These are phyloP conservation scores for Vitis rupestris DNA, from an alignment of 164 flowering plant genomes.

Conservation along the genomic window DNA sequence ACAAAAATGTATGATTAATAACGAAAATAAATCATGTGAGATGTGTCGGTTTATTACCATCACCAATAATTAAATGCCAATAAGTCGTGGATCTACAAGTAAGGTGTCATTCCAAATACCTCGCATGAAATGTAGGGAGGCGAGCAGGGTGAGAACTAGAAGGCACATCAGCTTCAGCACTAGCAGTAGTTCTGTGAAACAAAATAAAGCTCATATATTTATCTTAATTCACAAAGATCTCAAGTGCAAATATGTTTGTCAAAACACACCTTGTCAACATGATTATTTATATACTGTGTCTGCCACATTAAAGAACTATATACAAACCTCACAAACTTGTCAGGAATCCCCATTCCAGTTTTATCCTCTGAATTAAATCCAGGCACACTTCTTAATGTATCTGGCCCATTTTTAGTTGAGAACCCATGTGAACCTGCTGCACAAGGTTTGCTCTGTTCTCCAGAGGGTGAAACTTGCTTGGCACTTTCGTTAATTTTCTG, in stretches of 20 bases:
- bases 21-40: neutral
- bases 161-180: conserved; percentile 45
- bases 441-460: conserved; percentile 12
- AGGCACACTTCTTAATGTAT: conserved; percentile 7
- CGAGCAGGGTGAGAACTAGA: conserved; percentile 60
- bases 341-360: conserved; percentile 22
- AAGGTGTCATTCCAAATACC: conserved; percentile 34
- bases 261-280: too few relatives aligned
- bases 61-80: neutral
- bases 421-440: conserved; percentile 14
- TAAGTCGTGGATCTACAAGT: conserved; percentile 5
- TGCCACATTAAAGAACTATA: neutral
- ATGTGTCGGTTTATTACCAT: neutral
- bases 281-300: too few relatives aligned
- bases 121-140: conserved; percentile 85
- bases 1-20: conserved; percentile 3
- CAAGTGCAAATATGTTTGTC: too few relatives aligned
- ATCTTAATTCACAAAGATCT: too few relatives aligned
- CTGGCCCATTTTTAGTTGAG: conserved; percentile 15
- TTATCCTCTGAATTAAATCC: conserved; percentile 21
- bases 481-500: conserved; percentile 40
- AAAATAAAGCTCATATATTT: neutral
- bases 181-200: conserved; percentile 38
- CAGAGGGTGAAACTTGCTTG: conserved; percentile 24
- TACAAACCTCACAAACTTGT: conserved; percentile 47